Percentiles rank a stretch among this genome's conserved stretches.
phyloP scores from a whole-genome alignment of 371 early-diverging fungal genomes.

The Dipsacomyces acuminosporus region DNA sequence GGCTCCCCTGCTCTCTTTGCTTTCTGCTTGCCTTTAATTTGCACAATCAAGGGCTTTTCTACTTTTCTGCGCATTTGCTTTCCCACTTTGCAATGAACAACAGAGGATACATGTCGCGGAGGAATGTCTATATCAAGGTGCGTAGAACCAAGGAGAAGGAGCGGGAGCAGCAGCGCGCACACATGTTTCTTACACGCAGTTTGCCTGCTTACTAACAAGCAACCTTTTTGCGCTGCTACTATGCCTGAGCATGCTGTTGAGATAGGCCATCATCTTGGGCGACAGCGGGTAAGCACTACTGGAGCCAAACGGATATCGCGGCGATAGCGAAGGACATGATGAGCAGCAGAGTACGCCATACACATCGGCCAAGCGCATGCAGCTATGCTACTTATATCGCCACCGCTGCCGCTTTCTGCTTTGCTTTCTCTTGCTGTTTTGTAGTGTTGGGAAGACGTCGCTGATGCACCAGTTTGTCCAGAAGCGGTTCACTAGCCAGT shows the following conservation, averaged over 20 bases:
- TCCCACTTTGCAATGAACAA: conserved; percentile 25
- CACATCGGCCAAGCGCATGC: too few relatives aligned
- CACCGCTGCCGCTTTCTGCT: conserved; percentile 19
- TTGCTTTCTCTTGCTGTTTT: conserved; percentile 13
- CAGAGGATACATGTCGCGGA: conserved; percentile 28
- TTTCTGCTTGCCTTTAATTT: background rate
- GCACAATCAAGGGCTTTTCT: conserved; percentile 5
- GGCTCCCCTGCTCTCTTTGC: too few relatives aligned
- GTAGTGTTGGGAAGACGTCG: conserved; percentile 90
- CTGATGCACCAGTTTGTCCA: conserved; percentile 99
- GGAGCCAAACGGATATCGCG: background rate
- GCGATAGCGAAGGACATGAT: too few relatives aligned
- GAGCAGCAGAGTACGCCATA: too few relatives aligned
- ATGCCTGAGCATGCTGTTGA: too few relatives aligned
- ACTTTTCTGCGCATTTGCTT: background rate
- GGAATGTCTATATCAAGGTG: conserved; percentile 37
- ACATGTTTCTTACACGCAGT: too few relatives aligned
- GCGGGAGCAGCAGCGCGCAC: too few relatives aligned
- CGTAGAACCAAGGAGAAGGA: too few relatives aligned
- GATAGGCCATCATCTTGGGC: conserved; percentile 83
- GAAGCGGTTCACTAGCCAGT: conserved; percentile 95
- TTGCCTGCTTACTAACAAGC: too few relatives aligned
- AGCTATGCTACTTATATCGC: too few relatives aligned
- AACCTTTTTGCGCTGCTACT: too few relatives aligned
- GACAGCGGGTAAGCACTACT: conserved; percentile 65